phyloP scores from a whole-genome alignment of 805 yeast genomes.

The Nakazawaea anatomiae region DNA sequence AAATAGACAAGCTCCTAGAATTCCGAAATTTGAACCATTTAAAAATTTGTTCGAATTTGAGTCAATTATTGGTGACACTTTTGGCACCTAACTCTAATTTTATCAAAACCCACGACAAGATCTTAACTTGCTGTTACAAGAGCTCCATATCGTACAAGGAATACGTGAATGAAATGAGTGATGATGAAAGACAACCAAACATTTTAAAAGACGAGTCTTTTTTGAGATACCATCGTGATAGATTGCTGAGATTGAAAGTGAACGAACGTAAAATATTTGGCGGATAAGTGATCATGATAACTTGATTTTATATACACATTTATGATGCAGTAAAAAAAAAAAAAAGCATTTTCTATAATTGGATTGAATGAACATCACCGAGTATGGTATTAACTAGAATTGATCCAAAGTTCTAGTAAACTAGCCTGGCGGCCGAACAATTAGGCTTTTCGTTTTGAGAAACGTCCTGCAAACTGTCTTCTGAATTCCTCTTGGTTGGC shows the following conservation, averaged over 20 bases:
- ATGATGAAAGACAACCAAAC: not conserved
- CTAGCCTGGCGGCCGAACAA: too few relatives aligned
- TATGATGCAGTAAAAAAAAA: not conserved
- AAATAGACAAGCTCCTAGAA: conserved; percentile 1
- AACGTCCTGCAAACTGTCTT: too few relatives aligned
- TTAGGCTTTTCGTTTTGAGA: too few relatives aligned
- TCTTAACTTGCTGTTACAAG: not conserved
- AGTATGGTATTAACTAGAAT: too few relatives aligned
- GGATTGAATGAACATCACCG: too few relatives aligned
- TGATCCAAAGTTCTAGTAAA: too few relatives aligned
- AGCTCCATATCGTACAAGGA: conserved; percentile 7
- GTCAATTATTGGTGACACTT: not conserved
- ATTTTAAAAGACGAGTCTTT: conserved; percentile 1
- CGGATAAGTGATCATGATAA: not conserved
- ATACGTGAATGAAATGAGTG: not conserved
- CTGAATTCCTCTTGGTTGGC: too few relatives aligned
- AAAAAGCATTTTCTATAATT: too few relatives aligned
- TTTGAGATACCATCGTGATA: conserved; percentile 1
- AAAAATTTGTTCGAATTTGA: conserved; percentile 1
- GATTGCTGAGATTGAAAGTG: not conserved
- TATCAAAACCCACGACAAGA: conserved; percentile 2
- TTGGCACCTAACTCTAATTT: not conserved
- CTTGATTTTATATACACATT: not conserved
- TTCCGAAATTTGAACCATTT: conserved; percentile 1
- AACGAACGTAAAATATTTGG: conserved; percentile 2